Base-by-base conservation (phyloP, 495 filamentous ascomycete genomes). In the Neurospora sp. region DNA sequence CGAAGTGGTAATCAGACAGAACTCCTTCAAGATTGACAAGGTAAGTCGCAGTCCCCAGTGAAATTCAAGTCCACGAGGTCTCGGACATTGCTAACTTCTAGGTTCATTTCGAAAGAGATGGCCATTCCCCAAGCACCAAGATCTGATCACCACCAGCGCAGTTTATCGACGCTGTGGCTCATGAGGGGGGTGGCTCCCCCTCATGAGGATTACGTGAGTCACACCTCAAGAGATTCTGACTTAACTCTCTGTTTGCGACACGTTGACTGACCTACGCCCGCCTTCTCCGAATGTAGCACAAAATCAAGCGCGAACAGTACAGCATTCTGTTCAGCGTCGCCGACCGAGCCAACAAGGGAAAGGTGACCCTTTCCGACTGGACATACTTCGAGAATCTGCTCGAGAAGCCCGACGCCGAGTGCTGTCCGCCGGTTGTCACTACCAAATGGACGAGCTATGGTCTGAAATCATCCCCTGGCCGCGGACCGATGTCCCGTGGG, bases 271-370 rank as follows among this genome's bases (percentile, higher is more conserved):
- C 73, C 6, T 12, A 7, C 18, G 16, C 39, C 12, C 53, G 20
- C 3, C 27, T 16, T 59, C 73, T 70, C 59, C 47, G 41, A 45
- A 41, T 72, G 74, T 76, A 98, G 94, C 95, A 98, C 85, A 99
- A 99, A 83, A 98, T 98, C 84, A 91, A 93, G 82, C 91, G 96
- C 73, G 90, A 94, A 77, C 94, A 98, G 80, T 99, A 97, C 81
- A 90, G 89, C 9, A 92, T 99, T 77, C 91, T 99, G 10, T 99
- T 98, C 82, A 83, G 85, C 71, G 90, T 99, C 40, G 96, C 96
- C 73, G 96, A 99, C 81, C 87, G 92, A 69, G 87, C 87, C 61
- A 88, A 85, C 70, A 83, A 83, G 31, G 93, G 94, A 71, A 90
- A 87, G 76, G 84, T 99, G 40, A 92, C 80, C 73, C 81, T 99